Evolutionary conservation across 2,329 filamentous ascomycete species (phyloP).

Genomic region (Neodidymelliopsis sp.): DNA sequence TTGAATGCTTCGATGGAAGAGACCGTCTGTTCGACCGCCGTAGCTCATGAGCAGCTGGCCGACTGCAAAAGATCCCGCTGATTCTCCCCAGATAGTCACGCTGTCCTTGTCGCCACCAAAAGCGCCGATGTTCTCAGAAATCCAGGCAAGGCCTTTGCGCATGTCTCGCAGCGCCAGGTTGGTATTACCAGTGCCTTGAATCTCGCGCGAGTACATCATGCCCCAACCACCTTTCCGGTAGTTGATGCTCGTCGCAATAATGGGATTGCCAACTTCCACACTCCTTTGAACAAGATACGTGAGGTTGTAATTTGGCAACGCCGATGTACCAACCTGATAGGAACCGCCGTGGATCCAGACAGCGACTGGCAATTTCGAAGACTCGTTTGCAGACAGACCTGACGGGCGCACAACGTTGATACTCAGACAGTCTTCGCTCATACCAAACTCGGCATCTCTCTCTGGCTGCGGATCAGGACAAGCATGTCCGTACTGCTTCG

Average conservation of each 20-base stretch:
- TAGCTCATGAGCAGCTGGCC: constrained; percentile 48
- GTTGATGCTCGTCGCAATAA: constrained; percentile 48
- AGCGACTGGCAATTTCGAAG: constrained; percentile 60
- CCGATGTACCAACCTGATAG: constrained; percentile 54
- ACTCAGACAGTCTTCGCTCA: constrained; percentile 67
- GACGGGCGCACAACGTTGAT: constrained; percentile 67
- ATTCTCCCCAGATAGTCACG: constrained; percentile 58
- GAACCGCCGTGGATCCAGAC: constrained; percentile 66
- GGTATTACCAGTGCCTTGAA: constrained; percentile 57
- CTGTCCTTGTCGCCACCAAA: constrained; percentile 53
- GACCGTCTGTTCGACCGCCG: constrained; percentile 43
- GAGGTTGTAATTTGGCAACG: constrained; percentile 66
- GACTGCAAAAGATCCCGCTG: constrained; percentile 53
- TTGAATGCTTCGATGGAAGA: constrained; percentile 49
- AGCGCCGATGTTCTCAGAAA: constrained; percentile 53
- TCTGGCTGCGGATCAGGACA: constrained; percentile 48
- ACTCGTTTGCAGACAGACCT: constrained; percentile 49
- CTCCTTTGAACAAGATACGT: constrained; percentile 63
- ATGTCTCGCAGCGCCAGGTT: constrained; percentile 51
- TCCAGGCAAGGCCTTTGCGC: constrained; percentile 56
- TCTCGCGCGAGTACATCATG: constrained; percentile 65
- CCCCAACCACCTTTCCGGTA: constrained; percentile 71
- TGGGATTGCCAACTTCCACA: constrained; percentile 47
- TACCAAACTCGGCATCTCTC: constrained; percentile 44
- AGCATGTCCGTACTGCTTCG: constrained; percentile 52